A percentile compares a stretch with the other conserved stretches of the same genome.
Conservation (phyloP, 495 filamentous ascomycete species). For the Daldinia bambusicola region DNA sequence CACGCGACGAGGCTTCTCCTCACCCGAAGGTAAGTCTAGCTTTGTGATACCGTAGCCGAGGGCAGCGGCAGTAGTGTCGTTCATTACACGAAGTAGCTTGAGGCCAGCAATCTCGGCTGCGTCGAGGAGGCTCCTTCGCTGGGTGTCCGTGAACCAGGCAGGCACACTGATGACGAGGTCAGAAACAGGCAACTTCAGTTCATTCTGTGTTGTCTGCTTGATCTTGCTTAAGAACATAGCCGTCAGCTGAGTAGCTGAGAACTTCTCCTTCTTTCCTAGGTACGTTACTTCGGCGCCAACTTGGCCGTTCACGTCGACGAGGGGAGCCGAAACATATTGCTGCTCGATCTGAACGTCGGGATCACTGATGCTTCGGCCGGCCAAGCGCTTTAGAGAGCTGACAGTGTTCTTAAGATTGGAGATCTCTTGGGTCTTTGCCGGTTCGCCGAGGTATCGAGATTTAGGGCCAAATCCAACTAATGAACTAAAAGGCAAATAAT, state of each 20-base stretch:
- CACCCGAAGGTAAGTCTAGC: constrained; percentile 83
- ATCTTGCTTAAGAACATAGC: constrained; percentile 97
- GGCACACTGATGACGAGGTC: constrained; percentile 95
- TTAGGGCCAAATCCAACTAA: constrained; percentile 95
- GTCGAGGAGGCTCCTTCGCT: constrained; percentile 89
- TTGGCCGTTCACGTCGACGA: constrained; percentile 91
- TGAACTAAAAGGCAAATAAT: constrained; percentile 64
- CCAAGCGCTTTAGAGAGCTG: constrained; percentile 87
- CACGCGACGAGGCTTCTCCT: constrained; percentile 93
- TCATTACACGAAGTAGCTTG: constrained; percentile 92
- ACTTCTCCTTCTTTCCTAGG: constrained; percentile 92
- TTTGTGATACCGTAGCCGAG: constrained; percentile 99
- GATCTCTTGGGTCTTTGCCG: constrained; percentile 98
- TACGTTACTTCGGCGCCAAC: constrained; percentile 95
- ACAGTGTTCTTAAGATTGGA: constrained; percentile 99
- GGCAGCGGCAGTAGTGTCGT: constrained; percentile 96
- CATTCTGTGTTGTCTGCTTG: constrained; percentile 84
- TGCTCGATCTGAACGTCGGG: constrained; percentile 93
- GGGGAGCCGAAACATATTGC: constrained; percentile 84
- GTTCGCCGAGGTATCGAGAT: constrained; percentile 90
- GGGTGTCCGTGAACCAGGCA: constrained; percentile 95
- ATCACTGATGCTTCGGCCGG: constrained; percentile 84
- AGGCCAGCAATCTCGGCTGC: constrained; percentile 94
- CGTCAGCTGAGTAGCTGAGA: constrained; percentile 88
- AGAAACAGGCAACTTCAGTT: constrained; percentile 91